Evolutionary conservation across 2,329 filamentous ascomycete genomes (phyloP), one percentile per base, ranked within the genome.

Genomic region (Fragosphaeria purpurea): DNA sequence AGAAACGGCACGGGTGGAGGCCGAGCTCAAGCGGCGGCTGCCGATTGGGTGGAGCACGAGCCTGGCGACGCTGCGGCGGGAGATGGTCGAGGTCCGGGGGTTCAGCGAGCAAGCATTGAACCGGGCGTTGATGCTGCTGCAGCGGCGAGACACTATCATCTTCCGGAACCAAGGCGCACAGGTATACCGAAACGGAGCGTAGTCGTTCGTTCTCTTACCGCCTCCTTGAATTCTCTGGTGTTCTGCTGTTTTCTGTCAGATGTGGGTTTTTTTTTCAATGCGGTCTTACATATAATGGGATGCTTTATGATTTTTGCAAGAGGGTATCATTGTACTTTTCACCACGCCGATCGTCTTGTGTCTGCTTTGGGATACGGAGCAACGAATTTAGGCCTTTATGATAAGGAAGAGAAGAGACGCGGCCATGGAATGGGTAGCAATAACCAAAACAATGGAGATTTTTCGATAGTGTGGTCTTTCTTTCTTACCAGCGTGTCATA

Each of bases 41-140:
- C 90, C 93, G 1, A 93, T 98, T 58, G 93, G 93, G 22, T 98
- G 91, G 88, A 93, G 86, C 62, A 95, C 91, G 1, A 95, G 86
- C 61, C 68, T 97, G 52, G 86, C 87, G 0, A 95, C 88, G 2
- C 69, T 98, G 57, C 80, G 86, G 55, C 79, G 88, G 44, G 93
- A 98, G 65, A 90, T 98, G 74, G 88, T 95, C 5, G 89, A 95
- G 61, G 84, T 85, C 11, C 88, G 90, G 66, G 88, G 88, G 0
- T 97, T 91, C 67, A 88, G 80, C 56, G 93, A 97, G 67, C 84
- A 88, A 63, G 83, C 83, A 12, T 74, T 98, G 34, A 90, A 90
- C 57, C 74, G 91, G 59, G 88, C 91, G 1, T 66, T 98, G 59
- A 82, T 91, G 70, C 79, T 97, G 12, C 69, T 98, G 68, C 88